Evolutionary conservation across 768 basidiomycete genomes (phyloP).

Genomic region (Amyloporia xantha): DNA sequence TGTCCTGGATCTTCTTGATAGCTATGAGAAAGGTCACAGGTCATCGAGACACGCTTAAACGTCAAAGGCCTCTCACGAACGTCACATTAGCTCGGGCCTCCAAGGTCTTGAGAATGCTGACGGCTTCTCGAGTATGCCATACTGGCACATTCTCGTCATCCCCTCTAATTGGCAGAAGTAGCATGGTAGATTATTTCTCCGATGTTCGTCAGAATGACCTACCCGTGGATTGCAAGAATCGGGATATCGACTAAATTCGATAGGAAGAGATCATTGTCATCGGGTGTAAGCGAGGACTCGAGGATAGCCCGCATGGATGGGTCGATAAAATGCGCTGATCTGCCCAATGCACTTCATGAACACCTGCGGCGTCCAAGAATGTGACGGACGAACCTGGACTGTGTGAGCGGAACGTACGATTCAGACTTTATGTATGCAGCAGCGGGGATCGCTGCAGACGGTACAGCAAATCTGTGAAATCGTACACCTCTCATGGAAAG

Average conservation of each 20-base stretch:
- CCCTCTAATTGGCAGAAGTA: conserved; percentile 43
- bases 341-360: conserved; percentile 16
- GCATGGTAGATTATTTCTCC: not conserved
- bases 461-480: not conserved
- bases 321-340: conserved; percentile 73
- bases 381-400: conserved; percentile 57
- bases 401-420: conserved; percentile 68
- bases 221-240: conserved; percentile 78
- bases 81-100: conserved; percentile 42
- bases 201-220: conserved; percentile 14
- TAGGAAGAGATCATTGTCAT: conserved; percentile 84
- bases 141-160: conserved; percentile 83
- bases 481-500: not conserved
- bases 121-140: conserved; percentile 71
- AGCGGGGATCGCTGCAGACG: conserved; percentile 56
- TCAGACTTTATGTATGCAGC: conserved; percentile 86
- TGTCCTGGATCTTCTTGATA: conserved; percentile 55
- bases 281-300: conserved; percentile 66
- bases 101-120: conserved; percentile 55
- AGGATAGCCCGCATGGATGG: conserved; percentile 67
- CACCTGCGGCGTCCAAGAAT: too few relatives aligned
- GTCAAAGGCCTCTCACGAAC: conserved; percentile 28
- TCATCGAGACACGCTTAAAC: not conserved
- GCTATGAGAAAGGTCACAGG: conserved; percentile 24
- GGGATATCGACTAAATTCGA: conserved; percentile 69